A percentile compares a stretch with the other conserved stretches of the same genome.
phyloP scores from a whole-genome alignment of 1,284 basidiomycete genomes.

The Tilletiopsis washingtonensis region DNA sequence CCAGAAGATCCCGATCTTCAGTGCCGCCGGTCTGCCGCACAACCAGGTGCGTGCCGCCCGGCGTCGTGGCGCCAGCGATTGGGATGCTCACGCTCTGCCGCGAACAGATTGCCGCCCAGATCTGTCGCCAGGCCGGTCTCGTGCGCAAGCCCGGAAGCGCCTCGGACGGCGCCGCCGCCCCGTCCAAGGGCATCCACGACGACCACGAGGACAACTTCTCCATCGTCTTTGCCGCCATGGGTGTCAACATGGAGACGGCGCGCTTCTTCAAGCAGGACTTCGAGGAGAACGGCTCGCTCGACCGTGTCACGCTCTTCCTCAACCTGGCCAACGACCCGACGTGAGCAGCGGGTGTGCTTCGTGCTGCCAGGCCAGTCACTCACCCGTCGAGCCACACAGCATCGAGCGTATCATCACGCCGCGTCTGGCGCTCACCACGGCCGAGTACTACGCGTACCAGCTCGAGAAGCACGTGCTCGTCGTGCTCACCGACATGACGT shows the following conservation, averaged over 20 bases:
- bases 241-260: constrained; percentile 99
- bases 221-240: constrained; percentile 99
- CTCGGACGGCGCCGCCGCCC: constrained; percentile 51
- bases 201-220: constrained; percentile 99
- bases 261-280: constrained; percentile 99
- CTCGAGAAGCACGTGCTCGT: constrained; percentile 99
- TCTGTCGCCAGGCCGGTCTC: constrained; percentile 96
- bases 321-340: constrained; percentile 99
- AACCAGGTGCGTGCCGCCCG: no score
- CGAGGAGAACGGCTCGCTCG: constrained; percentile 95
- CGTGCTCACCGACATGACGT: constrained; percentile 98
- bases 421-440: constrained; percentile 92
- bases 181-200: constrained; percentile 93
- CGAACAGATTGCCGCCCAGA: constrained; percentile 99
- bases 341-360: constrained; percentile 29
- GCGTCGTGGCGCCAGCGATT: constrained; percentile 51
- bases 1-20: constrained; percentile 99
- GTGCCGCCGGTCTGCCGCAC: constrained; percentile 95
- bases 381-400: constrained; percentile 8
- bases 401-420: constrained; percentile 99
- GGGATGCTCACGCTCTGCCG: background rate
- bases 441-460: constrained; percentile 99
- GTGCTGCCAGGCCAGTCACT: no score
- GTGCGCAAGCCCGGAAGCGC: constrained; percentile 58
- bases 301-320: constrained; percentile 96